Evolutionary conservation across 768 basidiomycete genomes (phyloP), one percentile per base, ranked within the genome.

Genomic region (Leccinellum luteum): DNA sequence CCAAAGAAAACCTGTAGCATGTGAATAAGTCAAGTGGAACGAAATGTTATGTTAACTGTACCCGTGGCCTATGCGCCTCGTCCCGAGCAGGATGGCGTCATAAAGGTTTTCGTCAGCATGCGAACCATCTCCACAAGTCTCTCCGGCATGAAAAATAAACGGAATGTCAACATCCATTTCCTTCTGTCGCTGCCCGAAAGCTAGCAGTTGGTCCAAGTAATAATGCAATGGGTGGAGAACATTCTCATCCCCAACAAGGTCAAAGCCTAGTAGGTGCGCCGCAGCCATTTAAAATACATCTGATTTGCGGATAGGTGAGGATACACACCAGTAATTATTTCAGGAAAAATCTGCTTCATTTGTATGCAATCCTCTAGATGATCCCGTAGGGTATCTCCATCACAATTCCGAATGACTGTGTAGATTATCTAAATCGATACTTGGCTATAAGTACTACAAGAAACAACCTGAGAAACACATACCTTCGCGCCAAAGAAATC

Each of bases 21-120:
- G 6, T 3, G 28, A 57, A 17, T 35, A 23, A 31, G 27, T 17
- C 10, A 51, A 14, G 27, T 13, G 27, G 19, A 48, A 48, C 13
- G 6, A 30, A 30, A 34, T 4, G 32, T 41, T 21, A 23, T 15
- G 2, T 14, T 41, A 30, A 19, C 54, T 71, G 28, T 58, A 89
- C 89, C 88, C 90, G 72, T 93, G 90, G 0, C 90, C 90, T 54
- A 92, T 92, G 21, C 89, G 81, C 66, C 85, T 90, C 9, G 90
- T 89, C 13, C 86, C 89, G 7, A 92, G 75, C 38, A 91, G 74
- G 51, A 92, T 83, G 6, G 90, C 89, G 66, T 92, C 90, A 61
- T 87, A 91, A 28, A 92, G 70, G 65, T 92, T 92, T 51, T 78
- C 69, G 57, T 92, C 90, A 19, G 85, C 85, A 19, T 76, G 72